phyloP scores from a whole-genome alignment of 2,329 filamentous ascomycete genomes.

The Aquanectria penicillioides region DNA sequence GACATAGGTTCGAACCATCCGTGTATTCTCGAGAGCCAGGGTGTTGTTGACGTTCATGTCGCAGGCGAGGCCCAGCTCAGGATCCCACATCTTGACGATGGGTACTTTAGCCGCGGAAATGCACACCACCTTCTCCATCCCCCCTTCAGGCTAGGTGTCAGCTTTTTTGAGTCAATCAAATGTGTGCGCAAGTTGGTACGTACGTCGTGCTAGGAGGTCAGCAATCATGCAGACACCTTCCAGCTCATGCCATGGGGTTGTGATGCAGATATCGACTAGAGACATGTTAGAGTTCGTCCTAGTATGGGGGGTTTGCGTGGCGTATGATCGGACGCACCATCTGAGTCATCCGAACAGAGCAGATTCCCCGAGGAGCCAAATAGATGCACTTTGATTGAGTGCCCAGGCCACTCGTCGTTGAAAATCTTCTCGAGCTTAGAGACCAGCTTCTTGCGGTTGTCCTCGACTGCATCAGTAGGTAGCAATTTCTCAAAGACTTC shows the following conservation, averaged over 20 bases:
- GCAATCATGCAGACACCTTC: slow-evolving; percentile 93
- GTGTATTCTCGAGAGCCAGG: slow-evolving; percentile 91
- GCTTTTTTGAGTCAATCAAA: slow-evolving; percentile 20
- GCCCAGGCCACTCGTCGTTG: slow-evolving; percentile 90
- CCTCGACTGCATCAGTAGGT: slow-evolving; percentile 82
- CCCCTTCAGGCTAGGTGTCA: slow-evolving; percentile 70
- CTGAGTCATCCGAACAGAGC: slow-evolving; percentile 93
- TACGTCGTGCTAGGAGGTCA: slow-evolving; percentile 85
- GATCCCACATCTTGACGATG: slow-evolving; percentile 99
- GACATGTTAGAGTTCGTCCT: slow-evolving; percentile 23
- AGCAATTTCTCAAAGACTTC: slow-evolving; percentile 86
- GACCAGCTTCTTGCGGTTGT: slow-evolving; percentile 79
- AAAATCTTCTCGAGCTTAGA: slow-evolving; percentile 88
- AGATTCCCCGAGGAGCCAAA: slow-evolving; percentile 99
- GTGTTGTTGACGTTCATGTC: slow-evolving; percentile 99
- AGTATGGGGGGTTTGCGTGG: not conserved
- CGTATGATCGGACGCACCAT: slow-evolving; percentile 72
- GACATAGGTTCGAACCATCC: slow-evolving; percentile 98
- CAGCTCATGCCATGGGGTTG: slow-evolving; percentile 86
- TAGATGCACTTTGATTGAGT: slow-evolving; percentile 88
- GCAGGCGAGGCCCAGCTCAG: slow-evolving; percentile 86
- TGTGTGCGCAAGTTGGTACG: slow-evolving; percentile 48
- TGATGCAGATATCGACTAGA: slow-evolving; percentile 96
- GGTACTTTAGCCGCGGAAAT: slow-evolving; percentile 95
- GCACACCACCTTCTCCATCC: slow-evolving; percentile 96